Evolutionary conservation across 164 flowering plant genomes (phyloP).

Genomic region (Annona cherimola): DNA sequence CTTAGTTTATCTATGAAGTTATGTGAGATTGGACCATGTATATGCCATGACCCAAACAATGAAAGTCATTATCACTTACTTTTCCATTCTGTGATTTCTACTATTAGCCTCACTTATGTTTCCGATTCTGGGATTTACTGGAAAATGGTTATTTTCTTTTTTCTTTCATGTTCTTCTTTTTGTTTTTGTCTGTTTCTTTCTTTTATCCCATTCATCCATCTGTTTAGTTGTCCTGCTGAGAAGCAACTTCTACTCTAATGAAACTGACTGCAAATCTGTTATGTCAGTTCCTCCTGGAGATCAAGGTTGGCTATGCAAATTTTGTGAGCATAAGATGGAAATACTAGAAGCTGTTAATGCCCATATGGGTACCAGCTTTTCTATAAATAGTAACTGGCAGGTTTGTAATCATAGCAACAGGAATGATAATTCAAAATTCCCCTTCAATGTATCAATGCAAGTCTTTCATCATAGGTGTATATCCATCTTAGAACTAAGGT

Average conservation of each 20-base stretch:
- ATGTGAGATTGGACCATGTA: too few species aligned
- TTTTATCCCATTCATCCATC: neutral
- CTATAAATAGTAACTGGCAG: constrained; percentile 59
- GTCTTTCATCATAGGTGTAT: neutral
- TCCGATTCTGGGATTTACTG: neutral
- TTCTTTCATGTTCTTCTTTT: neutral
- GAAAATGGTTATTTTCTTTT: neutral
- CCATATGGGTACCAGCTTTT: constrained; percentile 77
- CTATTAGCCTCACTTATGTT: too few species aligned
- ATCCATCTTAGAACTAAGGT: neutral
- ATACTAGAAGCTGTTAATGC: constrained; percentile 84
- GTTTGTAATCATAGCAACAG: neutral
- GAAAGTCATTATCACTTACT: too few species aligned
- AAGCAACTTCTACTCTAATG: neutral
- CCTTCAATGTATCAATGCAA: neutral
- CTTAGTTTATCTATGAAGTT: too few species aligned
- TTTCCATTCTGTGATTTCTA: too few species aligned
- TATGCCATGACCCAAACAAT: too few species aligned
- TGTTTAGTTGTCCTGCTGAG: neutral
- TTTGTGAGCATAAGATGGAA: constrained; percentile 86
- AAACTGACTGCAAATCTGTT: constrained; percentile 11
- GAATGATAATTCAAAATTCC: neutral
- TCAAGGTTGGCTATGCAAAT: constrained; percentile 92
- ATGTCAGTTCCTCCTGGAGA: constrained; percentile 83
- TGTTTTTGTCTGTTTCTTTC: neutral